Evolutionary conservation across 345 rosid genomes (phyloP).

Genomic region (Citrus unshiu): DNA sequence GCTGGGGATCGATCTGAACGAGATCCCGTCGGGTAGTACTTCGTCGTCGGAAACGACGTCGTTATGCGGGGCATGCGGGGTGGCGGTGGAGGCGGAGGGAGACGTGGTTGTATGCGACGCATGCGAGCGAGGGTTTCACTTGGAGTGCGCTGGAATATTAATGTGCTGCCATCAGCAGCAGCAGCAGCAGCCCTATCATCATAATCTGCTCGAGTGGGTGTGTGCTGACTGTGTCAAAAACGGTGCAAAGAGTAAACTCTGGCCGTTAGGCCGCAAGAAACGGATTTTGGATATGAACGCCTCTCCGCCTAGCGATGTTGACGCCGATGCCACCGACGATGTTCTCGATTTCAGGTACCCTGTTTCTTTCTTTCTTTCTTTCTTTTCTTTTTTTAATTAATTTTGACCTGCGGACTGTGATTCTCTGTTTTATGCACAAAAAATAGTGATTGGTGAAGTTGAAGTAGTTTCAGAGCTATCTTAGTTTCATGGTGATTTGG

Average conservation of each 20-base stretch:
- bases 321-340: constrained; percentile 45
- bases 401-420: neutral
- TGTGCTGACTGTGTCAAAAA: constrained; percentile 54
- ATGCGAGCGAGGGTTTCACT: constrained; percentile 85
- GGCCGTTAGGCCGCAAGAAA: constrained; percentile 85
- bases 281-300: constrained; percentile 83
- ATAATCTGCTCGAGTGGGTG: constrained; percentile 63
- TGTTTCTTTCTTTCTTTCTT: neutral
- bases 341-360: constrained; percentile 50
- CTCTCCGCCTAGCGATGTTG: constrained; percentile 87
- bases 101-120: constrained; percentile 79
- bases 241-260: constrained; percentile 67
- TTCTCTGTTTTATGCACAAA: neutral
- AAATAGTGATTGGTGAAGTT: neutral
- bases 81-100: constrained; percentile 36
- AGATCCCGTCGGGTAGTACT: constrained; percentile 61
- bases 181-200: constrained; percentile 20
- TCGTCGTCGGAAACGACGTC: constrained; percentile 35
- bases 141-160: constrained; percentile 41
- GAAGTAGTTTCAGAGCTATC: neutral
- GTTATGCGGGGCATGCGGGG: constrained; percentile 65
- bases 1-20: constrained; percentile 92
- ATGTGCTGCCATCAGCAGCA: constrained; percentile 8
- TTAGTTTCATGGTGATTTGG: neutral
- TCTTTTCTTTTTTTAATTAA: neutral